A percentile compares a stretch with the other conserved stretches of the same genome.
phyloP scores from a whole-genome alignment of 2,329 filamentous ascomycete species.

The Penicillium sp. region DNA sequence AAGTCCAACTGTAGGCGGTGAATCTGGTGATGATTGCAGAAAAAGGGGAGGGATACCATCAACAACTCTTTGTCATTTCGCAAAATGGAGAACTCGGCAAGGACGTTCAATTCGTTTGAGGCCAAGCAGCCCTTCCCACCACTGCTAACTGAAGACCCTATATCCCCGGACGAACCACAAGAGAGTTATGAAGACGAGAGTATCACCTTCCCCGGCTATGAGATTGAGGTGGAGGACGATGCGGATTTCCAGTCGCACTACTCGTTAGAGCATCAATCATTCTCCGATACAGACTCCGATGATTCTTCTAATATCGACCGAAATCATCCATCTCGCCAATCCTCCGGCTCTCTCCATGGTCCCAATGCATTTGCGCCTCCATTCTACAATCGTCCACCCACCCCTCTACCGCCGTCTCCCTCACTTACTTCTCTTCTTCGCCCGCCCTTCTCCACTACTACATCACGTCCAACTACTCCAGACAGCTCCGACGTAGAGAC shows the following conservation, averaged over 20 bases:
- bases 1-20: not conserved
- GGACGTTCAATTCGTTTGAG: conserved; percentile 19
- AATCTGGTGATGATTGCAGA: conserved; percentile 7
- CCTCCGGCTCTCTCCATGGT: conserved; percentile 41
- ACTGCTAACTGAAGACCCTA: conserved; percentile 27
- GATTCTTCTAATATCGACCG: conserved; percentile 33
- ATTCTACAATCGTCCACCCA: conserved; percentile 97
- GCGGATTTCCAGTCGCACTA: conserved; percentile 49
- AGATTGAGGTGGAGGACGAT: conserved; percentile 38
- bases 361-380: conserved; percentile 66
- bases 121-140: conserved; percentile 37
- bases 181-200: conserved; percentile 28
- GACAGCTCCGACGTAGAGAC: conserved; percentile 85
- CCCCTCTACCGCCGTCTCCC: conserved; percentile 86
- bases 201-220: conserved; percentile 29
- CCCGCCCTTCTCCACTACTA: conserved; percentile 61
- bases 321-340: conserved; percentile 42
- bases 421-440: conserved; percentile 88
- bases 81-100: conserved; percentile 11
- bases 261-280: conserved; percentile 39
- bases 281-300: conserved; percentile 38
- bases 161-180: conserved; percentile 23
- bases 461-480: conserved; percentile 88
- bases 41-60: conserved; percentile 4
- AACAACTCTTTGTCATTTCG: conserved; percentile 2